Evolutionary conservation across 148 eudicot genomes (phyloP), one percentile per base, ranked within the genome.

Genomic region (Nyssa sinensis): DNA sequence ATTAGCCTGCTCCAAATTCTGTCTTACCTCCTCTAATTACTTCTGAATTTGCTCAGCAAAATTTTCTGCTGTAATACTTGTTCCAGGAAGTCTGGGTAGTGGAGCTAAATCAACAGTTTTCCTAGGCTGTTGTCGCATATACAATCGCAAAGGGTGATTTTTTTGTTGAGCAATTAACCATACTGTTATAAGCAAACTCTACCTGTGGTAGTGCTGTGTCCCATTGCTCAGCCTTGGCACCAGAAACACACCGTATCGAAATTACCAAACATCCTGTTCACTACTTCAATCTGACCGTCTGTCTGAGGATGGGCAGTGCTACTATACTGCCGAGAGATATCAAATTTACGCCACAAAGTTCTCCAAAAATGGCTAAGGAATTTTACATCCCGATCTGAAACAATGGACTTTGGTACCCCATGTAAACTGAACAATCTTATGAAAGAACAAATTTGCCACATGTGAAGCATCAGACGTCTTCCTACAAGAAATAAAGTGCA

Each of bases 401-500:
- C 14, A 13, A 49, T 49, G 55, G 55, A 49, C 1, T 49, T 49
- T 11, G 55, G 19, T 3, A 49, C 55, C 14, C 19, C 19, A 49
- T 49, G 55, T 1, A 49, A 19, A 13, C n/a, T 19, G 19, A 49
- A 49, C 21, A 49, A 49, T 1, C 4, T 49, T 3, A 3, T 17
- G 3, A 13, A 67, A 41, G n/a, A 39, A 67, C 16, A 67, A 4
- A 41, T 35, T 12, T 33, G 72, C 72, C 1, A 69, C 49, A n/a
- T n/a, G 61, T 8, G 72, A 27, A 1, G 61, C 37, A 17, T 69
- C 72, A 2, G 23, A 25, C 1, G 61, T 49, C 27, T 69, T 69
- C 24, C 1, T 27, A 14, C 67, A 69, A 8, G 74, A 44, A 12
- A 69, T 31, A 31, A 69, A 76, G 16, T 69, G 74, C 0, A 65